A percentile compares a stretch with the other conserved stretches of the same genome.
These are phyloP conservation scores for Apiospora hydei DNA, from an alignment of 2,329 filamentous ascomycete species.

Conservation along the genomic window DNA sequence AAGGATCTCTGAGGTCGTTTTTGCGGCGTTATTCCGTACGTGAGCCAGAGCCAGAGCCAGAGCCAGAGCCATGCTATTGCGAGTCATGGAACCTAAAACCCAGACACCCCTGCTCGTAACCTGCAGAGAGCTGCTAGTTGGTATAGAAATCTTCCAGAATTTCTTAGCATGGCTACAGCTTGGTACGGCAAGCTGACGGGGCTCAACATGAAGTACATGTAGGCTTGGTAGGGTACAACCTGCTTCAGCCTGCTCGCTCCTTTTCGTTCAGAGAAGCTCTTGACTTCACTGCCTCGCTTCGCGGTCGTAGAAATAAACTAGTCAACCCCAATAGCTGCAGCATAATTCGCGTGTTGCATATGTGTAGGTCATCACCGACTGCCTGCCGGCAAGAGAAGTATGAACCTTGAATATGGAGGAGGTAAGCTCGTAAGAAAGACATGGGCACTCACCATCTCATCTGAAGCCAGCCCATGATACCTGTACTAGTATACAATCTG, in stretches of 20 bases:
- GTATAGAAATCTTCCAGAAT: constrained; percentile 21
- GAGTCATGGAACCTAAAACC: constrained; percentile 15
- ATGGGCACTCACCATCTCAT: neutral
- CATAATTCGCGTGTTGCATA: too few species aligned
- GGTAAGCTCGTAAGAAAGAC: neutral
- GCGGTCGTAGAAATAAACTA: too few species aligned
- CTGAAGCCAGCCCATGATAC: neutral
- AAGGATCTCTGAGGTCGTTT: constrained; percentile 5
- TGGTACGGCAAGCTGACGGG: constrained; percentile 6
- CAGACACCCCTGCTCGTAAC: constrained; percentile 5
- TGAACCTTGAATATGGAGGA: neutral
- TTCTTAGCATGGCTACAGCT: constrained; percentile 5
- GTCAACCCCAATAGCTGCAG: too few species aligned
- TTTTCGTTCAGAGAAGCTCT: neutral
- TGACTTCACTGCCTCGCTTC: neutral
- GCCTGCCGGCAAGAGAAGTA: neutral
- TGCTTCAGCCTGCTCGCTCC: neutral
- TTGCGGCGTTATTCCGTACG: constrained; percentile 8
- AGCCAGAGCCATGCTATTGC: neutral
- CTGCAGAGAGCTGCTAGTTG: constrained; percentile 13
- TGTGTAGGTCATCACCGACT: neutral
- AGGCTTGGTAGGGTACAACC: neutral
- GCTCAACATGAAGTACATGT: neutral
- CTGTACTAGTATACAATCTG: neutral
- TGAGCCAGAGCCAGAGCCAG: neutral